Evolutionary conservation across 1,139 yeast species (phyloP).

Genomic region (Blastobotrys petasosporus): DNA sequence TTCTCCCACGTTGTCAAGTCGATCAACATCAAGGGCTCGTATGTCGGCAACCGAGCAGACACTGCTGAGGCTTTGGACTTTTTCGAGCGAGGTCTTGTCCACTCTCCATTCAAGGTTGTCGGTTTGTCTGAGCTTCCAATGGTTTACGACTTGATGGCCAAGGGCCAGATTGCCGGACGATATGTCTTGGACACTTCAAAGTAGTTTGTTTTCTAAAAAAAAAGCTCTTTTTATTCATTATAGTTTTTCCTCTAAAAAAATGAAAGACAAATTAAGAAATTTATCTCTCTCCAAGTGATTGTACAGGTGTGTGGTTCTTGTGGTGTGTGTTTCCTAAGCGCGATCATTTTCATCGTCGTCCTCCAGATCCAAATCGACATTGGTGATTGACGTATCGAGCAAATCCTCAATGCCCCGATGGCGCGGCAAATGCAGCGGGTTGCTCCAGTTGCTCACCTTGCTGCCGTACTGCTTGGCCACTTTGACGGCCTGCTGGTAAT

Average conservation of each 20-base stretch:
- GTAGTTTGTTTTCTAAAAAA: constrained; percentile 25
- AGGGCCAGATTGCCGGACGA: constrained; percentile 69
- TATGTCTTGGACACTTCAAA: constrained; percentile 55
- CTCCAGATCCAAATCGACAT: constrained; percentile 1
- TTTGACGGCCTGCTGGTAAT: too few relatives aligned
- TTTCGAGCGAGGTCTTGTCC: constrained; percentile 61
- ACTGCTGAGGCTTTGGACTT: constrained; percentile 72
- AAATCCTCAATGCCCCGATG: constrained; percentile 3
- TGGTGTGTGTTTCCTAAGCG: too few relatives aligned
- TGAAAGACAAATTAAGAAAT: too few relatives aligned
- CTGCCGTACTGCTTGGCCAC: too few relatives aligned
- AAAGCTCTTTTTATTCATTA: constrained; percentile 1
- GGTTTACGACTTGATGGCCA: constrained; percentile 61
- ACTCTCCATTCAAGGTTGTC: constrained; percentile 61
- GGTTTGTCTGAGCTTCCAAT: constrained; percentile 55
- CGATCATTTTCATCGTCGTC: constrained; percentile 1
- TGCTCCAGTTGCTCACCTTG: neutral
- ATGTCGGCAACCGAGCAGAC: constrained; percentile 78
- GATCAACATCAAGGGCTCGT: constrained; percentile 62
- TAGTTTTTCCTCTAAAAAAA: too few relatives aligned
- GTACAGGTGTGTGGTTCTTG: too few relatives aligned
- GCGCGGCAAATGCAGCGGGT: constrained; percentile 2
- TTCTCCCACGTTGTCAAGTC: constrained; percentile 62
- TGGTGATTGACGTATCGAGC: neutral
- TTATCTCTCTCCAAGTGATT: too few relatives aligned